Base-by-base conservation (phyloP, 306 rosid genomes). In the Cucurbita maxima region DNA sequence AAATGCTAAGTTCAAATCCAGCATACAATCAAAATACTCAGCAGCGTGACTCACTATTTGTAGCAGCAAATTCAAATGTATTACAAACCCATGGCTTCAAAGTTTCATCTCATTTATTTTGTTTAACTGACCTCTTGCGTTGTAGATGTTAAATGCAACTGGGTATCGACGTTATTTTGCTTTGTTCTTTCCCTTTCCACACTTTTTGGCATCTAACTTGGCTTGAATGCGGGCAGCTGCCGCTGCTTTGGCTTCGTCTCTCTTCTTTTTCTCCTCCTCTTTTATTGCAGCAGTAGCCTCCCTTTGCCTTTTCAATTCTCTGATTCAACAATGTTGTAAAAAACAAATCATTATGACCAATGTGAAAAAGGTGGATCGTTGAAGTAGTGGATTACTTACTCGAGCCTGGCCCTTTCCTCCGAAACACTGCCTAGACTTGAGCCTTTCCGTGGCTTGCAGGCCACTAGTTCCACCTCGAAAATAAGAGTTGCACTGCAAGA, bases 221-320 rank as follows among this genome's bases (percentile, higher is more conserved):
- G 99, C 97, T 74, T 94, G 99, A 76, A 87, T 84, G 8, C 97
- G 97, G 68, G 96, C 91, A 15, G 96, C 96, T 0, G 99, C 99
- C 0, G 99, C 88, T 8, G 97, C 97, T 81, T 94, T 94, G 56
- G 96, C 96, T 75, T 90, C 95, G 53, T 90, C 97, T 72, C 98
- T 89, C 77, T 85, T 94, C 78, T 81, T 89, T 76, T 89, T 91
- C 69, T 94, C 99, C 77, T 91, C 99, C 82, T 91, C 97, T 82
- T 88, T 91, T 30, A 59, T 79, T 12, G 95, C 92, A 63, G 97
- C 97, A 34, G 92, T 96, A 7, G 86, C 47, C 86, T 94, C 99
- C 73, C 99, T 86, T 77, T 89, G 99, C 88, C 84, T 91, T 90
- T 91, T 94, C 90, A 94, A 86, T 74, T 94, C 99, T 20, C 97